Evolutionary conservation across 2,329 filamentous ascomycete species (phyloP).

Genomic region (Alternaria sp.): DNA sequence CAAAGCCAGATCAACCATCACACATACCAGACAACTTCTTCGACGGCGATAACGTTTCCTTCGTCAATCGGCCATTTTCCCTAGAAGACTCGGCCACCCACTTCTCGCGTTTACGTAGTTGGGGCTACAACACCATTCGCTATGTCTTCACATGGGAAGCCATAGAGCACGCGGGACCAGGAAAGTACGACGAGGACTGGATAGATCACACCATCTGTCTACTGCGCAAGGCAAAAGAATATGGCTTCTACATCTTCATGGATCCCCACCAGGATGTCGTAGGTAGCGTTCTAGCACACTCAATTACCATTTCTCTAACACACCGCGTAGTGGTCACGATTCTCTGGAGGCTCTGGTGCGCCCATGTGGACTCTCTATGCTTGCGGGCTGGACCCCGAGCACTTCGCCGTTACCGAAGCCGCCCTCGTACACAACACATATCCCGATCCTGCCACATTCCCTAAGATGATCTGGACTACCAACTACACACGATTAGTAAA

Average conservation of each 20-base stretch:
- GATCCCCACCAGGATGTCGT: conserved; percentile 98
- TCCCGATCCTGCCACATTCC: conserved; percentile 82
- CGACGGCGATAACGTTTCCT: conserved; percentile 89
- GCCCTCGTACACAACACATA: conserved; percentile 96
- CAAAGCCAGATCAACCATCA: conserved; percentile 80
- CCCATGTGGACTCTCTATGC: conserved; percentile 99
- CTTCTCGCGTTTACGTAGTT: conserved; percentile 84
- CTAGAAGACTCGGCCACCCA: conserved; percentile 84
- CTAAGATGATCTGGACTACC: conserved; percentile 99
- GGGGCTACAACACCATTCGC: conserved; percentile 94
- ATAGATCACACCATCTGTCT: conserved; percentile 90
- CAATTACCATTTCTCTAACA: conserved; percentile 27
- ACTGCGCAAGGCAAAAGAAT: conserved; percentile 82
- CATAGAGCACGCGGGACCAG: conserved; percentile 91
- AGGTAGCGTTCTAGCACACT: conserved; percentile 50
- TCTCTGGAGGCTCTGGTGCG: conserved; percentile 91
- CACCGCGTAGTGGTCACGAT: conserved; percentile 79
- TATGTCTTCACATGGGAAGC: conserved; percentile 99
- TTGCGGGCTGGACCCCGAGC: conserved; percentile 85
- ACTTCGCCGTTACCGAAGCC: conserved; percentile 86
- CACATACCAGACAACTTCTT: conserved; percentile 83
- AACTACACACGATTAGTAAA: conserved; percentile 90
- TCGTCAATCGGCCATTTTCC: conserved; percentile 84
- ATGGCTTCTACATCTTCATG: conserved; percentile 97
- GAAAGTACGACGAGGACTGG: conserved; percentile 92